Conservation (phyloP, 2,329 filamentous ascomycete species). For the Ceratocystis ficicola region DNA sequence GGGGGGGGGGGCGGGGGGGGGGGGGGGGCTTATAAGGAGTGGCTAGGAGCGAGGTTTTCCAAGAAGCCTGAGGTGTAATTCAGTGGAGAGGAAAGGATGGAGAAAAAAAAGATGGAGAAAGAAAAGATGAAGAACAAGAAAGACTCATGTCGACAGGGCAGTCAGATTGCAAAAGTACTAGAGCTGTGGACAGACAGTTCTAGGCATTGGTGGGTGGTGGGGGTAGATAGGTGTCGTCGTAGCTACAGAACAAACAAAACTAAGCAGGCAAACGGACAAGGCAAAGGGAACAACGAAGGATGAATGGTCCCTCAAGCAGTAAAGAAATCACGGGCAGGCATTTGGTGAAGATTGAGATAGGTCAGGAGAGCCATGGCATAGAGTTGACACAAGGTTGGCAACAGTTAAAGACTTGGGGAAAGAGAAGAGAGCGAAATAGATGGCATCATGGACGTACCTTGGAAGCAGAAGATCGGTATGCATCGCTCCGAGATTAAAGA, state of each 20-base stretch:
- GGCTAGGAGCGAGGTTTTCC: neutral
- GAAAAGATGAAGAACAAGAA: neutral
- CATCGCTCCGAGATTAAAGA: slow-evolving; percentile 11
- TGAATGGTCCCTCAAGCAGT: too few relatives aligned
- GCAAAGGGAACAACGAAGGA: too few relatives aligned
- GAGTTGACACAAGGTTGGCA: neutral
- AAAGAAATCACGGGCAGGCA: too few relatives aligned
- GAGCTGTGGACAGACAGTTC: too few relatives aligned
- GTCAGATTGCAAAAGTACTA: neutral
- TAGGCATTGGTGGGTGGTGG: too few relatives aligned
- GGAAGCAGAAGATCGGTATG: slow-evolving; percentile 15
- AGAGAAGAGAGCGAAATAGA: neutral
- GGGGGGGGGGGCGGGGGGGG: too few relatives aligned
- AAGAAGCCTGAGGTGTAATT: neutral
- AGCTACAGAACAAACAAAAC: too few relatives aligned
- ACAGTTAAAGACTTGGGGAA: too few relatives aligned
- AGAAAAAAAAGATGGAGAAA: neutral
- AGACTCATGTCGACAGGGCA: neutral
- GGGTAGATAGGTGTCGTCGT: too few relatives aligned
- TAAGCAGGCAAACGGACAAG: too few relatives aligned
- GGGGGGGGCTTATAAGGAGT: neutral
- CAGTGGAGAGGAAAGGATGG: too few relatives aligned
- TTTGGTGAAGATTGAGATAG: too few relatives aligned
- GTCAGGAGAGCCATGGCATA: neutral
- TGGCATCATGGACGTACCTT: neutral